These are phyloP conservation scores for Botrytis elliptica DNA, from an alignment of 2,329 filamentous ascomycete genomes.

Conservation along the genomic window DNA sequence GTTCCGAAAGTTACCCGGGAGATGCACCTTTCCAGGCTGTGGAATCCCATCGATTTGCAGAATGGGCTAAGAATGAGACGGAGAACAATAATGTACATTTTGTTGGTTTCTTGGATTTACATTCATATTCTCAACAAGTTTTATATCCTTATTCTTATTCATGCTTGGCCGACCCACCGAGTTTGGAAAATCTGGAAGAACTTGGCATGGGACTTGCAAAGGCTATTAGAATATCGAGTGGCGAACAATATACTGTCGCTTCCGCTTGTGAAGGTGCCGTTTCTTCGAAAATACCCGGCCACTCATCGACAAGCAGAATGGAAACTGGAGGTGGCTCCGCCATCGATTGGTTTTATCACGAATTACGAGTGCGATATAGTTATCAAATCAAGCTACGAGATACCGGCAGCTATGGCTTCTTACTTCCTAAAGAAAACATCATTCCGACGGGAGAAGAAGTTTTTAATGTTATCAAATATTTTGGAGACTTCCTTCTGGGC, in stretches of 20 bases:
- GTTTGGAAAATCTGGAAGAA: conserved; percentile 88
- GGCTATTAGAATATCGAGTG: conserved; percentile 77
- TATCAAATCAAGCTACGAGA: conserved; percentile 95
- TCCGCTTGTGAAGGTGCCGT: conserved; percentile 85
- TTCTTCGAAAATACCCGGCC: conserved; percentile 38
- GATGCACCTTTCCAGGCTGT: conserved; percentile 78
- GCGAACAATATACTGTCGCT: conserved; percentile 72
- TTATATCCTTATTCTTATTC: conserved; percentile 90
- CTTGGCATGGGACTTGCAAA: conserved; percentile 85
- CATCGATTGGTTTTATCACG: conserved; percentile 94
- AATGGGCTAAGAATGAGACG: conserved; percentile 82
- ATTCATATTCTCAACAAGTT: conserved; percentile 94
- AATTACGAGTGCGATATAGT: conserved; percentile 75
- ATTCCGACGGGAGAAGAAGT: conserved; percentile 87
- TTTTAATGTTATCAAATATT: conserved; percentile 77
- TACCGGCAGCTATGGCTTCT: conserved; percentile 89
- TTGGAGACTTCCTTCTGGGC: conserved; percentile 75
- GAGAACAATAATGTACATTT: conserved; percentile 69
- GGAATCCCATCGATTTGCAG: conserved; percentile 71
- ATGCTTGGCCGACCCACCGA: conserved; percentile 74
- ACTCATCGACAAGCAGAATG: conserved; percentile 48
- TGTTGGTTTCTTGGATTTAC: conserved; percentile 83
- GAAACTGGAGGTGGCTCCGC: conserved; percentile 80
- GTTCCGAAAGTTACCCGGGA: conserved; percentile 87
- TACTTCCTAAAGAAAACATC: conserved; percentile 83